A percentile compares a stretch with the other conserved stretches of the same genome.
Evolutionary conservation across 352 stramenopile species (phyloP).

Genomic region (Thraustochytrium aureum): DNA sequence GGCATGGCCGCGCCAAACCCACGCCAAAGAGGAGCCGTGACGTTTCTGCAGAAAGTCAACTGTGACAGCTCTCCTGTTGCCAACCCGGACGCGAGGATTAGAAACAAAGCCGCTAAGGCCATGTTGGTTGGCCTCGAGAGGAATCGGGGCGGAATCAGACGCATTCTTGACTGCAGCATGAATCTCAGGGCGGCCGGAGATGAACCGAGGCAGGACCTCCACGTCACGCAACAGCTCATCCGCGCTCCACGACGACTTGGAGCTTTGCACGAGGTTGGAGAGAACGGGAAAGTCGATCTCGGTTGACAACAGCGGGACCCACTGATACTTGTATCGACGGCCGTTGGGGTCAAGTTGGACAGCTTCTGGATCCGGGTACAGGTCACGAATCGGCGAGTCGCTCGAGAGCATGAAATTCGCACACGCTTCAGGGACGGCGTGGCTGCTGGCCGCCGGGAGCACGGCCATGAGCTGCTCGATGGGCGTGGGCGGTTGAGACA

Average conservation of each 20-base stretch:
- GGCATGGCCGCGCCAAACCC: too few species aligned
- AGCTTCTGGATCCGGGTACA: conserved; percentile 78
- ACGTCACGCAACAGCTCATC: not conserved
- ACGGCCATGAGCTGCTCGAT: conserved; percentile 98
- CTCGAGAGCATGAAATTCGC: conserved; percentile 92
- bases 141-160: not conserved
- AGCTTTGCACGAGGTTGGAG: not conserved
- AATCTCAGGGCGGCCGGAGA: not conserved
- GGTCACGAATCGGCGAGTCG: conserved; percentile 94
- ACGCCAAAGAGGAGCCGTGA: too few species aligned
- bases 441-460: conserved; percentile 87
- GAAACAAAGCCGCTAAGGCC: not conserved
- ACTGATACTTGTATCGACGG: conserved; percentile 28
- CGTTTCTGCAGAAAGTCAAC: too few species aligned
- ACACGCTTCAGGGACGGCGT: conserved; percentile 89
- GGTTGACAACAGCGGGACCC: conserved; percentile 12
- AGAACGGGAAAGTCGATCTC: not conserved
- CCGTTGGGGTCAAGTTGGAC: conserved; percentile 97
- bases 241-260: not conserved
- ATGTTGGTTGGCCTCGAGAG: not conserved
- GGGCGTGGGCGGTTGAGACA: conserved; percentile 84
- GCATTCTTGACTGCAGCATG: not conserved
- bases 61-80: too few species aligned
- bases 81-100: not conserved
- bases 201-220: not conserved